Evolutionary conservation across 192 early-diverging fungal genomes (phyloP).

Genomic region (Spinellus fusiger): DNA sequence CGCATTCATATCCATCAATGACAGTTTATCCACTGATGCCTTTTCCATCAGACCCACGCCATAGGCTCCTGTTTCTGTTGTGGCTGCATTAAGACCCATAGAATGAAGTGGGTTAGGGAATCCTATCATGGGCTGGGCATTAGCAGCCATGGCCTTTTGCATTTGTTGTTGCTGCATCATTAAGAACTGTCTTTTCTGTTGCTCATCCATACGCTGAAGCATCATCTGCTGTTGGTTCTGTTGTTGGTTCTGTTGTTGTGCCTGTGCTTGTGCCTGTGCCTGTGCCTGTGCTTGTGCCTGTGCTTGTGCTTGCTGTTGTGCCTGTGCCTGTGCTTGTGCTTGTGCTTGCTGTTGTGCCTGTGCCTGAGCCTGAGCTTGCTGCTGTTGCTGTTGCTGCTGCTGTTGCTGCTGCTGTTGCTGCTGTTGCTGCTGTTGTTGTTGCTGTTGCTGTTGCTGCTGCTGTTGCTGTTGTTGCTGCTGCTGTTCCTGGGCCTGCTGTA

Average conservation of each 20-base stretch:
- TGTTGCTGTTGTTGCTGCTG: background rate
- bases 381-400: background rate
- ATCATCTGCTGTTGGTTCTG: background rate
- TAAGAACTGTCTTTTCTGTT: background rate
- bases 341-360: no score
- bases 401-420: background rate
- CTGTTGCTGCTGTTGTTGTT: constrained; percentile 4
- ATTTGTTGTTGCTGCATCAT: background rate
- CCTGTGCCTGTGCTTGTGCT: no score
- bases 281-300: no score
- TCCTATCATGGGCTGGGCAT: background rate
- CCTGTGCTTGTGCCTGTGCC: no score
- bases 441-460: background rate
- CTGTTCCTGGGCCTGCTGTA: background rate
- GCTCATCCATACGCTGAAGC: constrained; percentile 2
- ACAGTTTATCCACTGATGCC: background rate
- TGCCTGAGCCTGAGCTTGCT: background rate
- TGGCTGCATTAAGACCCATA: background rate
- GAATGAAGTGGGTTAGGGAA: background rate
- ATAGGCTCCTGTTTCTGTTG: background rate
- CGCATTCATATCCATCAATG: constrained; percentile 8
- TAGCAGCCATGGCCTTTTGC: constrained; percentile 10
- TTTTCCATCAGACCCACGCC: background rate
- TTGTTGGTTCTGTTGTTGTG: no score
- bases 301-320: no score